Evolutionary conservation across 305 asterid genomes (phyloP), one percentile per base, ranked within the genome.

Genomic region (Fraxinus latifolia): DNA sequence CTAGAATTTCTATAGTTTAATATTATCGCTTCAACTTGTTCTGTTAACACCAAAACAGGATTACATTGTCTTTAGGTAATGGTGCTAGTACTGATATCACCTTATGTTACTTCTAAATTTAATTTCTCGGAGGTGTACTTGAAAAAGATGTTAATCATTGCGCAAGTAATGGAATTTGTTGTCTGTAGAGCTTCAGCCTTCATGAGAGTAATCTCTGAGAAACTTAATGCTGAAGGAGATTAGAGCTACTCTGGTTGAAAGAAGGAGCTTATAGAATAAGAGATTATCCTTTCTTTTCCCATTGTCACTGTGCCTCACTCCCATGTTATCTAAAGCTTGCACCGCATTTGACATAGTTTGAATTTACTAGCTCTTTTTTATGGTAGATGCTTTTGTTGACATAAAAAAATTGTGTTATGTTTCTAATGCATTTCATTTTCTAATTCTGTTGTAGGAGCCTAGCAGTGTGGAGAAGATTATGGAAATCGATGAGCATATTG

Each of bases 381-480:
- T 65, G 73, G 15, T 27, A 65, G 73, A 9, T 58, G 68, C 67
- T 17, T 3, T 77, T 2, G 0, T 7, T 82, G 75, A 42, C 75
- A 65, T 62, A 15, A 23, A 55, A 55, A 44, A 17, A 8, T 31
- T 31, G 58, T 27, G 19, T 29, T 15, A 5, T 14, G 9, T 67
- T 27, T 27, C 74, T 67, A 17, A 67, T 12, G 32, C 84, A 15
- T 62, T 50, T 47, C 37, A 25, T 78, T 7, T 78, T 76, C n/a
- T 65, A 72, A 70, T 71, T 58, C 80, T 83, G 62, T 77, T 74
- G 31, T 89, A 96, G 98, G 99, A 94, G 84, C 99, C 97, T 78
- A 94, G 97, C 86, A 96, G 98, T 81, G 98, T 96, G 82, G 99
- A 96, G 89, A 96, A 96, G 86, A 94, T 96, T 55, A 96, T 94